phyloP scores from a whole-genome alignment of 2,329 filamentous ascomycete genomes.

The Pseudogymnoascus sp. region DNA sequence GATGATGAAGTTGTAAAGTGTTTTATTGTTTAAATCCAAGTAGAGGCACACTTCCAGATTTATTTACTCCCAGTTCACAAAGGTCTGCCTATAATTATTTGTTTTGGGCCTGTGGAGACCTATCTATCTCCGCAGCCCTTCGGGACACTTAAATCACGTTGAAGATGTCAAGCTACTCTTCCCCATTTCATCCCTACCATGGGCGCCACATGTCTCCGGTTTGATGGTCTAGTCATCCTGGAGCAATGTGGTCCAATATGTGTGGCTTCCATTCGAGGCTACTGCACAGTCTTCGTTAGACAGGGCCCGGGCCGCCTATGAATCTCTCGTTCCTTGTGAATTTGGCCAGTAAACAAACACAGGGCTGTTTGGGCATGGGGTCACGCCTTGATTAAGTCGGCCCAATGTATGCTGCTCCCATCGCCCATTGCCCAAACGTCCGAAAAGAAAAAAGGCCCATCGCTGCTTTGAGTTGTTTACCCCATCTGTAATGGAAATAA shows the following conservation, averaged over 20 bases:
- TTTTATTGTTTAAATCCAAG: neutral
- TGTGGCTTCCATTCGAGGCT: conserved; percentile 4
- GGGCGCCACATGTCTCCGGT: conserved; percentile 3
- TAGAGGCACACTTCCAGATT: neutral
- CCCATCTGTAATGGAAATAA: neutral
- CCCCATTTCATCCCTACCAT: conserved; percentile 6
- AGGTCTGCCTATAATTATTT: conserved; percentile 4
- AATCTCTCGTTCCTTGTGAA: conserved; percentile 6
- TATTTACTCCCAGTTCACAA: neutral
- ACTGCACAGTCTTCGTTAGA: conserved; percentile 6
- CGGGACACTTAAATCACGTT: neutral
- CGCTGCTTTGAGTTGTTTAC: conserved; percentile 2
- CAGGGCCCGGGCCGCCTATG: conserved; percentile 3
- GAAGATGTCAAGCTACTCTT: neutral
- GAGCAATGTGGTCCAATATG: conserved; percentile 7
- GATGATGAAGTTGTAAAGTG: neutral
- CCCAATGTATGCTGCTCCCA: conserved; percentile 1
- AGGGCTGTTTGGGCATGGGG: conserved; percentile 1
- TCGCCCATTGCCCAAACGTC: neutral
- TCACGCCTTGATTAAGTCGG: conserved; percentile 6
- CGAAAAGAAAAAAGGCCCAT: conserved; percentile 3
- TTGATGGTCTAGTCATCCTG: conserved; percentile 4
- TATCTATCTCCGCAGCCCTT: neutral
- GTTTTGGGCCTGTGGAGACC: conserved; percentile 5
- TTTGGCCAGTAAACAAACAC: neutral